These are phyloP conservation scores for Fomitopsis serialis DNA, from an alignment of 768 basidiomycete genomes.

Conservation along the genomic window DNA sequence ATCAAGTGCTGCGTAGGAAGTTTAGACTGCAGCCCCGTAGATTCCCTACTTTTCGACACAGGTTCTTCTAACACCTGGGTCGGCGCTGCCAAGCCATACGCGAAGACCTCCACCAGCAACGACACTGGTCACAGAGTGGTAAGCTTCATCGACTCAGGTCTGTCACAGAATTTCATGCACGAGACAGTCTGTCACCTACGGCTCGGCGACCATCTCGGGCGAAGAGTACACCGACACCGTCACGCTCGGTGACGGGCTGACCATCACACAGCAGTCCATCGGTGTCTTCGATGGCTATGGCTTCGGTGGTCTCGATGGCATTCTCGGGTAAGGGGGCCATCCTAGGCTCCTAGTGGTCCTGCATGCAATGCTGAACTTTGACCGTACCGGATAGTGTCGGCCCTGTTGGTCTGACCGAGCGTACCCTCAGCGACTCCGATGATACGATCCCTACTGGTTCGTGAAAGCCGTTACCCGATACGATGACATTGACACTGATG, in stretches of 20 bases:
- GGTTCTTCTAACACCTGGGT: constrained; percentile 23
- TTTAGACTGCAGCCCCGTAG: background rate
- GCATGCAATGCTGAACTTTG: too few species aligned
- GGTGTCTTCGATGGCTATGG: constrained; percentile 45
- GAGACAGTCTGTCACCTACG: constrained; percentile 47
- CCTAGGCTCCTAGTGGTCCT: too few species aligned
- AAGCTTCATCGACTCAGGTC: constrained; percentile 15
- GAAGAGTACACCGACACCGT: constrained; percentile 44
- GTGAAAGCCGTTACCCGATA: too few species aligned
- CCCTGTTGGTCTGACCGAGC: constrained; percentile 48
- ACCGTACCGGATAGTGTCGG: constrained; percentile 41
- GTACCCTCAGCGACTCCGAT: constrained; percentile 19
- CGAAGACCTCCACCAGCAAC: constrained; percentile 25
- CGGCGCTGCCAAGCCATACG: constrained; percentile 16
- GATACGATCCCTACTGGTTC: constrained; percentile 11
- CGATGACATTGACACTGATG: too few species aligned
- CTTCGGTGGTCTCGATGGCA: constrained; percentile 49
- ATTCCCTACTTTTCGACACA: constrained; percentile 17
- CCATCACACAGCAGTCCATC: constrained; percentile 53
- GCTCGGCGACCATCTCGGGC: constrained; percentile 48
- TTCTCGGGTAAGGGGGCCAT: constrained; percentile 44
- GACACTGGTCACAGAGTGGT: constrained; percentile 45
- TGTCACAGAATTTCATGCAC: too few species aligned
- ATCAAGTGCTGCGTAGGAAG: too few species aligned
- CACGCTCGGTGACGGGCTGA: constrained; percentile 42